A percentile compares a stretch with the other conserved stretches of the same genome.
Evolutionary conservation across 2,329 filamentous ascomycete genomes (phyloP).

Genomic region (Beauveria pseudobassiana): DNA sequence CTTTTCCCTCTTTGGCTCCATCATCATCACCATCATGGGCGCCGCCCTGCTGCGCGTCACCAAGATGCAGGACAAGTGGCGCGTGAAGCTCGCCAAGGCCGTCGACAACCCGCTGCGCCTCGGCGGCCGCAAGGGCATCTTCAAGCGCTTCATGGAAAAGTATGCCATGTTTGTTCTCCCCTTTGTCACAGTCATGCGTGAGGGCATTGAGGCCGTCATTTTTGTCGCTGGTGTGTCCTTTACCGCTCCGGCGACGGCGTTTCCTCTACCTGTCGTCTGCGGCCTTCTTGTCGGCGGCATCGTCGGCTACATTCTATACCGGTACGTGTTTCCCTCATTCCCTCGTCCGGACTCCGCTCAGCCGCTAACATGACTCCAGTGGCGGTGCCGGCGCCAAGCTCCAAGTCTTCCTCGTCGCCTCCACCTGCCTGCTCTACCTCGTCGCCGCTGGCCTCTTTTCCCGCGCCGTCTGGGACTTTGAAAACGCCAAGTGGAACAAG

Average conservation of each 20-base stretch:
- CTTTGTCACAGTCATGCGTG: conserved; percentile 79
- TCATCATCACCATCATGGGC: conserved; percentile 79
- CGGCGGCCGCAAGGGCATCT: conserved; percentile 37
- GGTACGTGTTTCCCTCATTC: conserved; percentile 43
- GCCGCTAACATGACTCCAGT: conserved; percentile 19
- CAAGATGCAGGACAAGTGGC: conserved; percentile 83
- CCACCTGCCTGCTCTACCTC: conserved; percentile 77
- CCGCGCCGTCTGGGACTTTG: conserved; percentile 65
- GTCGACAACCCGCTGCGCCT: conserved; percentile 46
- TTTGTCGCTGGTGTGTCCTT: conserved; percentile 82
- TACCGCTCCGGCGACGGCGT: conserved; percentile 63
- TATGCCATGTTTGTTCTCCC: conserved; percentile 83
- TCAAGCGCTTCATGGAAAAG: conserved; percentile 60
- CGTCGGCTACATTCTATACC: conserved; percentile 71
- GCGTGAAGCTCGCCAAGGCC: conserved; percentile 68
- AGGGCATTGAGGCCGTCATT: conserved; percentile 79
- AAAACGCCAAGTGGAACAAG: conserved; percentile 62
- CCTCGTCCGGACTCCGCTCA: no score
- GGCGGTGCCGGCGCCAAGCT: conserved; percentile 35
- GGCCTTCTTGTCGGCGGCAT: conserved; percentile 60
- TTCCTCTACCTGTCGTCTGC: conserved; percentile 68
- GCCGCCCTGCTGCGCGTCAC: conserved; percentile 72
- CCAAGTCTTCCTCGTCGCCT: conserved; percentile 73
- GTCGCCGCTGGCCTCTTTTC: conserved; percentile 79
- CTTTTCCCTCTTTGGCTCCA: conserved; percentile 64